Percentiles rank a stretch among this genome's conserved stretches.
Conservation (phyloP, 345 rosid species). For the thale cress (Arabidopsis thaliana) region DNA sequence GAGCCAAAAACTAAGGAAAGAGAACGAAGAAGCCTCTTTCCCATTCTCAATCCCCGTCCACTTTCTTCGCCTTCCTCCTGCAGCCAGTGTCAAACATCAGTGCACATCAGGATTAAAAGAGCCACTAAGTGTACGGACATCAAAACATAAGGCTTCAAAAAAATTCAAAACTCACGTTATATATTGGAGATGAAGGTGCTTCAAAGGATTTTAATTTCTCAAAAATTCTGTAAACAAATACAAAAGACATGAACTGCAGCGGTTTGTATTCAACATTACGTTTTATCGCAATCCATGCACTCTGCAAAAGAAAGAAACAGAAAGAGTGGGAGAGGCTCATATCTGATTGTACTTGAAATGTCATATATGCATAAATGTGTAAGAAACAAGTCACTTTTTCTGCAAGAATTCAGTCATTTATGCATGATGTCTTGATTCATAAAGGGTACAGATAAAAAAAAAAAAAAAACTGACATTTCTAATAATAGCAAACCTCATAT, state of each 20-base stretch:
- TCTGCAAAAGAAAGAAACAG: slow-evolving; percentile 53
- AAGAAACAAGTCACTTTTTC: neutral
- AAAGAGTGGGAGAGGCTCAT: slow-evolving; percentile 19
- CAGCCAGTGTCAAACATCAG: slow-evolving; percentile 46
- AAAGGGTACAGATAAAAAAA: neutral
- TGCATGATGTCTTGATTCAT: slow-evolving; percentile 15
- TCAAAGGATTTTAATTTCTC: slow-evolving; percentile 90
- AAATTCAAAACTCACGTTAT: slow-evolving; percentile 56
- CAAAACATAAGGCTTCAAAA: neutral
- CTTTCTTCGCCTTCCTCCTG: slow-evolving; percentile 96
- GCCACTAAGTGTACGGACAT: neutral
- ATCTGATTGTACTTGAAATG: slow-evolving; percentile 3
- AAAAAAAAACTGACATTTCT: no score
- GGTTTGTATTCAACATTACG: slow-evolving; percentile 88
- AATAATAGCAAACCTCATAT: slow-evolving; percentile 4
- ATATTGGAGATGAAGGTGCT: slow-evolving; percentile 71
- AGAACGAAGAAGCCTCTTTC: slow-evolving; percentile 88
- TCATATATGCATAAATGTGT: slow-evolving; percentile 19
- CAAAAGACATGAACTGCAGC: slow-evolving; percentile 91
- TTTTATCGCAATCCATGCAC: slow-evolving; percentile 80
- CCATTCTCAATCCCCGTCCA: slow-evolving; percentile 73
- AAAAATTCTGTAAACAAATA: slow-evolving; percentile 83
- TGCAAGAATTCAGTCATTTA: slow-evolving; percentile 1
- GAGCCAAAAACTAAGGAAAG: slow-evolving; percentile 86
- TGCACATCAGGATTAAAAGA: slow-evolving; percentile 27